Percentiles rank a stretch among this genome's conserved stretches.
phyloP scores from a whole-genome alignment of 352 stramenopile species.

The Globisporangium abappressorium region DNA sequence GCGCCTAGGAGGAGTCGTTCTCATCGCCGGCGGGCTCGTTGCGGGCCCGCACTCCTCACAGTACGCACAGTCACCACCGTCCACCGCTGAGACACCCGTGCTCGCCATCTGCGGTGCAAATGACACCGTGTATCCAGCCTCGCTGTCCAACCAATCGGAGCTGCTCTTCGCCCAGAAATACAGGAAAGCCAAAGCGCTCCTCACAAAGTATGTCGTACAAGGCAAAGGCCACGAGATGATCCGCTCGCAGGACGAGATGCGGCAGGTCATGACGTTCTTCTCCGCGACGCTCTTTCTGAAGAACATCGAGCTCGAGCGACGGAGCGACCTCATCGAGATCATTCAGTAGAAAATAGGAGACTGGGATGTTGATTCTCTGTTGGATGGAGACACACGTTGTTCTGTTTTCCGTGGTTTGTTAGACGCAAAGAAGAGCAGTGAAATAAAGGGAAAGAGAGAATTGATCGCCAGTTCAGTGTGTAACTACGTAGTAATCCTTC shows the following conservation, averaged over 20 bases:
- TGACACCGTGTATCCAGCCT: slow-evolving; percentile 38
- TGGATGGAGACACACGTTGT: not conserved
- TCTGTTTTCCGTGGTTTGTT: not conserved
- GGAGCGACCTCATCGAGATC: slow-evolving; percentile 59
- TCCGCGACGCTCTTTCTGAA: slow-evolving; percentile 43
- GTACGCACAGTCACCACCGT: not conserved
- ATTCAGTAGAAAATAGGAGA: slow-evolving; percentile 2
- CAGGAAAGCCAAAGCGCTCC: slow-evolving; percentile 13
- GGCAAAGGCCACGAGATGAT: slow-evolving; percentile 61
- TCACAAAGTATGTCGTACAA: slow-evolving; percentile 14
- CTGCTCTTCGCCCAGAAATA: slow-evolving; percentile 28
- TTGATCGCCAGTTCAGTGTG: not conserved
- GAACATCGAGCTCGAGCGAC: slow-evolving; percentile 46
- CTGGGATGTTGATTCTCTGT: not conserved
- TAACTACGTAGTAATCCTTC: not conserved
- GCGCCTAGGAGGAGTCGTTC: slow-evolving; percentile 46
- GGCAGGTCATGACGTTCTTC: slow-evolving; percentile 60
- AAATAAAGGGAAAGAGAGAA: not conserved
- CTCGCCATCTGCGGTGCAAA: slow-evolving; percentile 36
- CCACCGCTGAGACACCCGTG: slow-evolving; percentile 35
- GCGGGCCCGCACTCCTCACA: slow-evolving; percentile 26
- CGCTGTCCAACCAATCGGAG: slow-evolving; percentile 26
- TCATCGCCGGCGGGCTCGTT: slow-evolving; percentile 47
- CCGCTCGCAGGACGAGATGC: slow-evolving; percentile 45
- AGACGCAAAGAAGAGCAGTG: not conserved